Conservation (phyloP, 257 asterid genomes). For the Petunia axillaris region DNA sequence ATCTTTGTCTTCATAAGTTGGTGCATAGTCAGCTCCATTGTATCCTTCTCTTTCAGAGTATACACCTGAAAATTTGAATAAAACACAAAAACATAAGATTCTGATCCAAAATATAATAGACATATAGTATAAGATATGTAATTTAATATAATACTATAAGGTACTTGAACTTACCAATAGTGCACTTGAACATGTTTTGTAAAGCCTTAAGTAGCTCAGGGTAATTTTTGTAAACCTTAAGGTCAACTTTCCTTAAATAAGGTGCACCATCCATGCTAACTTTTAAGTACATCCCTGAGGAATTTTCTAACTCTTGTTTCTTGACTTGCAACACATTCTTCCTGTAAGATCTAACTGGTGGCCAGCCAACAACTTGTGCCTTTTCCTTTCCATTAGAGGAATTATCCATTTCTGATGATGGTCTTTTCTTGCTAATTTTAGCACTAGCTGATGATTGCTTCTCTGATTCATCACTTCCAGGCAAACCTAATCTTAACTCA, state of each 20-base stretch:
- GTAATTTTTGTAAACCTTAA: slow-evolving; percentile 62
- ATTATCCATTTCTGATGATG: slow-evolving; percentile 53
- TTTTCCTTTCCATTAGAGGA: slow-evolving; percentile 27
- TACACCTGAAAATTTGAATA: slow-evolving; percentile 40
- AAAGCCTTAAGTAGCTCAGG: slow-evolving; percentile 68
- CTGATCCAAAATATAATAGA: background rate
- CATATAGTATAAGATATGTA: background rate
- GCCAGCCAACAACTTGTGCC: slow-evolving; percentile 73
- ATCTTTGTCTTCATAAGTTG: slow-evolving; percentile 91
- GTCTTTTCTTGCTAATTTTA: slow-evolving; percentile 57
- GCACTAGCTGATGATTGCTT: slow-evolving; percentile 34
- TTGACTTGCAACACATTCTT: slow-evolving; percentile 55
- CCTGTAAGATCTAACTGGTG: slow-evolving; percentile 87
- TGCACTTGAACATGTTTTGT: slow-evolving; percentile 85
- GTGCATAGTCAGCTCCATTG: slow-evolving; percentile 69
- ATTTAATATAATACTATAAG: background rate
- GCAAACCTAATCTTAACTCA: slow-evolving; percentile 72
- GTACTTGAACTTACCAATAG: slow-evolving; percentile 44
- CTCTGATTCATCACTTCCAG: slow-evolving; percentile 62
- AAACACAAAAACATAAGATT: background rate
- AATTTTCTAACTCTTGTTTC: slow-evolving; percentile 53
- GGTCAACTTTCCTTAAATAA: slow-evolving; percentile 80
- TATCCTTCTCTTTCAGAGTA: slow-evolving; percentile 82
- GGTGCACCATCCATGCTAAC: slow-evolving; percentile 99
- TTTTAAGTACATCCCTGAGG: slow-evolving; percentile 69